Conservation (phyloP, 192 early-diverging fungal genomes). For the Lunasporangiospora selenospora region DNA sequence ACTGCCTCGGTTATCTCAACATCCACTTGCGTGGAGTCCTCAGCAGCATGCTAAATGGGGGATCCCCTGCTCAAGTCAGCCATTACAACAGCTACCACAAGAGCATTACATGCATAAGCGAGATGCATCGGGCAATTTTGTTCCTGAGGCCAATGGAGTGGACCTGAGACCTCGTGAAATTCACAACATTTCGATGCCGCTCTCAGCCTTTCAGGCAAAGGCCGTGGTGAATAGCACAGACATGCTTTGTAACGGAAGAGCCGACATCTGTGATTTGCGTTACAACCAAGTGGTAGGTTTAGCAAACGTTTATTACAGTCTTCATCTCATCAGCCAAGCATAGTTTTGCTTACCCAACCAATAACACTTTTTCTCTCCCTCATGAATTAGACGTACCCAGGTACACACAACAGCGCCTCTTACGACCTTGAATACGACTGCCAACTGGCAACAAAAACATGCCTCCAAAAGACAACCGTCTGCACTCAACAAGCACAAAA, state of each 20-base stretch:
- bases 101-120: too few relatives aligned
- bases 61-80: too few relatives aligned
- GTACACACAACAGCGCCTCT: slow-evolving; percentile 49
- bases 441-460: slow-evolving; percentile 12
- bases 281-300: slow-evolving; percentile 53
- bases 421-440: slow-evolving; percentile 50
- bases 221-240: slow-evolving; percentile 26
- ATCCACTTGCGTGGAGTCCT: too few relatives aligned
- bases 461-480: slow-evolving; percentile 28
- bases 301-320: not conserved
- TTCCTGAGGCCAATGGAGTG: too few relatives aligned
- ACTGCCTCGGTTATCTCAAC: too few relatives aligned
- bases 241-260: slow-evolving; percentile 47
- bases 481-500: slow-evolving; percentile 33
- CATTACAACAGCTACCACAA: too few relatives aligned
- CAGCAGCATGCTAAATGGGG: too few relatives aligned
- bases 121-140: too few relatives aligned
- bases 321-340: not conserved
- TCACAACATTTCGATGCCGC: not conserved
- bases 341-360: too few relatives aligned
- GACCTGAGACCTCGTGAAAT: not conserved
- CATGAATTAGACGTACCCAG: slow-evolving; percentile 45
- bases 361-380: not conserved
- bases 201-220: not conserved
- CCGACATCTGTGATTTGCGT: slow-evolving; percentile 46